Base-by-base conservation (phyloP, 1,284 basidiomycete genomes). In the Cryptococcus sp. region DNA sequence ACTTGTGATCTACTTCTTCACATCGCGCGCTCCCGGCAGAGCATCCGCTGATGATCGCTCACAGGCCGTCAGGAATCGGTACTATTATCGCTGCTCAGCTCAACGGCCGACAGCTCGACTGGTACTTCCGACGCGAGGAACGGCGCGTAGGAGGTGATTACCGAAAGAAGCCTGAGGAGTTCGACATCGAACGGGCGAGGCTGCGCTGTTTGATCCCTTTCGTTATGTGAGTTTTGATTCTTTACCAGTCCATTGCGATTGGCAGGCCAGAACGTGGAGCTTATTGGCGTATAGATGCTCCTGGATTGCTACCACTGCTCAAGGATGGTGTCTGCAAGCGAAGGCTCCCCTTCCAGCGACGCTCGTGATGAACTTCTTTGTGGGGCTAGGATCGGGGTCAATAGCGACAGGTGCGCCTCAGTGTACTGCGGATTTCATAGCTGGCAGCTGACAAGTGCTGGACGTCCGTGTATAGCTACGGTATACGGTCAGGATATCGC, bases 401-500 rank as follows among this genome's bases (percentile, higher is more conserved):
- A 67, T 71, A 28, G 64, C 59, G 28, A 62, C 59, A 9, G 64
- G 65, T 66, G 20, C 50, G 65, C 58, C 13, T 18, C 13, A 24
- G 5, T 15, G 16, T 24, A n/a, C n/a, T 35, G 5, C 15, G 12
- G 33, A 11, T 20, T 8, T 33, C 9, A 37, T 6, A 18, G 18
- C 18, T 15, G 23, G n/a, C 8, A 6, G 24, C 46, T 47, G 46
- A 18, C 11, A 21, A 4, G 48, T 12, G 40, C n/a, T 37, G 35
- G 53, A 28, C 23, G n/a, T 35, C n/a, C 9, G n/a, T 7, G 16
- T 48, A 12, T 56, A 64, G 71, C 65, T 1, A 73, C 71, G 4
- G 62, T 76, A 8, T 76, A 75, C 50, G 72, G 71, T 3, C 72
- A 76, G 46, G 77, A 78, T 60, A 28, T 76, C 18, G 56, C 67